Evolutionary conservation across 1,284 basidiomycete species (phyloP), one percentile per base, ranked within the genome.

Genomic region (Entoloma clypeatum): DNA sequence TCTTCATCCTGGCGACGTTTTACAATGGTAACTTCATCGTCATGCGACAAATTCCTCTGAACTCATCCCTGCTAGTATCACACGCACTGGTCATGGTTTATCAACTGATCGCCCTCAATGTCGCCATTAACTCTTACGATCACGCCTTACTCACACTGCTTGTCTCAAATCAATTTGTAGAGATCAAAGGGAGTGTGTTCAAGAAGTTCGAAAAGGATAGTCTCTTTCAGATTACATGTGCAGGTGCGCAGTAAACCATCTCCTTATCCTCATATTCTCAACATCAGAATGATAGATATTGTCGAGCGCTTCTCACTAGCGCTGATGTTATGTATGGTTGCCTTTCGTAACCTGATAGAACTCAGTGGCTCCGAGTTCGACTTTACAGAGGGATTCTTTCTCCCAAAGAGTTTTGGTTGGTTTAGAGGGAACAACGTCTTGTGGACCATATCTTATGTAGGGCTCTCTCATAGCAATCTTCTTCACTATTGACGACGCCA

Each of bases 141-240:
- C 91, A 99, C 59, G 88, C 94, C 1, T 79, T 99, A 9, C 74
- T 99, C 23, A 97, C 95, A 0, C 76, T 99, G 0, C 74, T 99
- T 4, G 82, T 99, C 30, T 97, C 92, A 31, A 99, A 99, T 61
- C 96, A 99, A 61, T 99, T 99, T 58, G 95, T 99, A 34, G 96
- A 99, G 67, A 99, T 99, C 68, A 99, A 99, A 65, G 94, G 95
- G 26, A 94, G 87, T 54, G 96, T 99, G 0, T 99, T 99, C 78
- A 99, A 99, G 67, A 98, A 91, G 62, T 99, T 99, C 55, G 96
- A 99, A 62, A 99, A 98, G 63, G 96, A 99, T 58, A 98, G 91
- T 57, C 75, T 99, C n/a, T 98, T 99, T 60, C 96, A 99, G 62
- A 94, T 99, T 50, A 96, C 93, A 43, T 97, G 93, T 57, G 94